phyloP scores from a whole-genome alignment of 768 basidiomycete species.

The Trametes villosa region DNA sequence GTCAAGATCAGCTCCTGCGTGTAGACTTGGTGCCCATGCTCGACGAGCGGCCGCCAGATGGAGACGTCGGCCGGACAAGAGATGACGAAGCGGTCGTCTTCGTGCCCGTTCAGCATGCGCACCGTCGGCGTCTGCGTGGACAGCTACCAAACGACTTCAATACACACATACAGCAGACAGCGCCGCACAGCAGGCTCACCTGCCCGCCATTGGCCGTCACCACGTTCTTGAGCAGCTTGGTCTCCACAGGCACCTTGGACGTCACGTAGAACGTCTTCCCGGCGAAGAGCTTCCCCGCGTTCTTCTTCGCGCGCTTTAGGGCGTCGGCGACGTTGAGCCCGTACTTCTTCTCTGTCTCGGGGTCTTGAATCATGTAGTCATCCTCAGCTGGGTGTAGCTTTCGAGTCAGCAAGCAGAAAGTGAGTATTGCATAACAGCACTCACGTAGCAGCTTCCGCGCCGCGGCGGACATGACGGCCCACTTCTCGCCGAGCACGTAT shows the following conservation, averaged over 20 bases:
- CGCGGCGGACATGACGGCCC: conserved; percentile 66
- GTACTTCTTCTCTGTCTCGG: conserved; percentile 66
- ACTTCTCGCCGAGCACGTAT: conserved; percentile 64
- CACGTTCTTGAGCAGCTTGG: conserved; percentile 68
- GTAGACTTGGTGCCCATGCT: conserved; percentile 61
- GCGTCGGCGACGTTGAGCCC: conserved; percentile 65
- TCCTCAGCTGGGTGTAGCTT: conserved; percentile 55
- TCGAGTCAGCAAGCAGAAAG: neutral
- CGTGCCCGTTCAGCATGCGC: conserved; percentile 55
- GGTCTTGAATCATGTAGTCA: conserved; percentile 63
- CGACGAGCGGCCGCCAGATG: conserved; percentile 66
- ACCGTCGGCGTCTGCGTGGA: conserved; percentile 54
- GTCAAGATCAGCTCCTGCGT: conserved; percentile 68
- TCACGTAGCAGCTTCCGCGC: conserved; percentile 65
- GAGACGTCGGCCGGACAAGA: conserved; percentile 66
- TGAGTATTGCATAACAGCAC: conserved; percentile 38
- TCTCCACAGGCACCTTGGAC: conserved; percentile 59
- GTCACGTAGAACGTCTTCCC: conserved; percentile 79
- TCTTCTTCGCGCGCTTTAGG: conserved; percentile 57
- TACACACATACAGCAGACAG: conserved; percentile 1
- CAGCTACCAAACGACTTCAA: conserved; percentile 36
- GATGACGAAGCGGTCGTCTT: conserved; percentile 61
- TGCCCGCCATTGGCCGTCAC: conserved; percentile 72
- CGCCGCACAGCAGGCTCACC: conserved; percentile 43
- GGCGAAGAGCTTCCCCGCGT: conserved; percentile 59